Evolutionary conservation across 2,329 filamentous ascomycete genomes (phyloP).

Genomic region (Penicillium rolfsii): DNA sequence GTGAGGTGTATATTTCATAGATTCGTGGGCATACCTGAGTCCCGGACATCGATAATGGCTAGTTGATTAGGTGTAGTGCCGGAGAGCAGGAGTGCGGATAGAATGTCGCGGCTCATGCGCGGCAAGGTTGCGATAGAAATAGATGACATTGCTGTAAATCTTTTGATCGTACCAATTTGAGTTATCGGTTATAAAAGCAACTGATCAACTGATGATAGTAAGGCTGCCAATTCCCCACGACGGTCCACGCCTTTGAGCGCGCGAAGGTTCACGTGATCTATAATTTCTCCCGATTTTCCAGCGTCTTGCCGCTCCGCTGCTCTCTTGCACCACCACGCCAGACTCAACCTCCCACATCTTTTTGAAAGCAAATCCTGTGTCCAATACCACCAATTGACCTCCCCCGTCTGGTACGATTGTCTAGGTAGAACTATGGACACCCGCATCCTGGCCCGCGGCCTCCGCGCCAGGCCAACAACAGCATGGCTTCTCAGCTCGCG

Average conservation of each 20-base stretch:
- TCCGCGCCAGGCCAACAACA: slow-evolving; percentile 38
- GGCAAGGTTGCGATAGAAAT: slow-evolving; percentile 65
- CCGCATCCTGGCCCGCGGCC: slow-evolving; percentile 37
- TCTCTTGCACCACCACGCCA: slow-evolving; percentile 10
- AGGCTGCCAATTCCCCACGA: slow-evolving; percentile 8
- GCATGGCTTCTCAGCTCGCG: slow-evolving; percentile 31
- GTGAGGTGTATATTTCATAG: background rate
- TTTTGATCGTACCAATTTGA: background rate
- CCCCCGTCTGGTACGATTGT: slow-evolving; percentile 2
- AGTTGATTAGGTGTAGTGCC: slow-evolving; percentile 54
- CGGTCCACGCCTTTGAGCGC: background rate
- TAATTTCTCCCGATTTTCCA: slow-evolving; percentile 31
- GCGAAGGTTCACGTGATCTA: slow-evolving; percentile 29
- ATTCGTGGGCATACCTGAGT: slow-evolving; percentile 62
- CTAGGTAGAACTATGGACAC: slow-evolving; percentile 35
- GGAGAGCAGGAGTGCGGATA: slow-evolving; percentile 66
- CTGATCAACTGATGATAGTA: background rate
- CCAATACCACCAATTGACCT: slow-evolving; percentile 7
- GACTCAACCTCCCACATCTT: slow-evolving; percentile 1
- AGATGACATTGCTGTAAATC: slow-evolving; percentile 48
- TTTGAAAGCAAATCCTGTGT: background rate
- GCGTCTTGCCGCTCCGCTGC: slow-evolving; percentile 9
- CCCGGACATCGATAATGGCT: slow-evolving; percentile 86
- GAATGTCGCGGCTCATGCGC: slow-evolving; percentile 69
- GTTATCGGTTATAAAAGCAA: background rate